Percentiles rank a stretch among this genome's conserved stretches.
Conservation (phyloP, 495 filamentous ascomycete species). For the Lindgomyces ingoldianus region DNA sequence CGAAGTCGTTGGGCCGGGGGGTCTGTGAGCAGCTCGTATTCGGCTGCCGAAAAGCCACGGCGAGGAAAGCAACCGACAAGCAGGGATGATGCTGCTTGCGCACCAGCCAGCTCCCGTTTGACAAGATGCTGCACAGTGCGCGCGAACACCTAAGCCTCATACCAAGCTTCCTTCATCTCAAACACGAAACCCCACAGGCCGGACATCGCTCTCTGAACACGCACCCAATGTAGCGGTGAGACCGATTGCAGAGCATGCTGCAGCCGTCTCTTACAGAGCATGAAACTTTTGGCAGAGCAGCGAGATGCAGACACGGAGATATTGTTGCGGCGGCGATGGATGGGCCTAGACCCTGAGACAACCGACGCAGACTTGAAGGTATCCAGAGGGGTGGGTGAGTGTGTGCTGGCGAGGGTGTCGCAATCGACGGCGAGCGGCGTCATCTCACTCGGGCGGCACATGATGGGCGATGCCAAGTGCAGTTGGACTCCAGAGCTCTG, state of each 20-base stretch:
- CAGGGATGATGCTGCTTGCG: background rate
- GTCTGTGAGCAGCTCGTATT: background rate
- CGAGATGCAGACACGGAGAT: background rate
- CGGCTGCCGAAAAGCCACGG: background rate
- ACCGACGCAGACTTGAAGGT: background rate
- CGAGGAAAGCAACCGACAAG: background rate
- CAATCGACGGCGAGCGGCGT: background rate
- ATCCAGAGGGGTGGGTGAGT: background rate
- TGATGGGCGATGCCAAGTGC: background rate
- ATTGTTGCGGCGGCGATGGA: background rate
- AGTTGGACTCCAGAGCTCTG: background rate
- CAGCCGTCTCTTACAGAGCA: background rate
- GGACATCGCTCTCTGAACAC: background rate
- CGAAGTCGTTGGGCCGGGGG: background rate
- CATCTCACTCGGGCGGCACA: background rate
- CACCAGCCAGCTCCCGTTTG: background rate
- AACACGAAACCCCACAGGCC: background rate
- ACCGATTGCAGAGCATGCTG: background rate
- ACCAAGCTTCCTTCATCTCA: background rate
- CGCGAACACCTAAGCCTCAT: background rate
- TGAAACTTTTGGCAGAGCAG: background rate
- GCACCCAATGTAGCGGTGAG: background rate
- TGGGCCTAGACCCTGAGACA: background rate
- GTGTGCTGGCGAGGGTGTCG: background rate
- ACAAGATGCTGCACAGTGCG: background rate